A percentile compares a stretch with the other conserved stretches of the same genome.
Evolutionary conservation across 108 stramenopile genomes (phyloP).

Genomic region (Stephanodiscus minutulus): DNA sequence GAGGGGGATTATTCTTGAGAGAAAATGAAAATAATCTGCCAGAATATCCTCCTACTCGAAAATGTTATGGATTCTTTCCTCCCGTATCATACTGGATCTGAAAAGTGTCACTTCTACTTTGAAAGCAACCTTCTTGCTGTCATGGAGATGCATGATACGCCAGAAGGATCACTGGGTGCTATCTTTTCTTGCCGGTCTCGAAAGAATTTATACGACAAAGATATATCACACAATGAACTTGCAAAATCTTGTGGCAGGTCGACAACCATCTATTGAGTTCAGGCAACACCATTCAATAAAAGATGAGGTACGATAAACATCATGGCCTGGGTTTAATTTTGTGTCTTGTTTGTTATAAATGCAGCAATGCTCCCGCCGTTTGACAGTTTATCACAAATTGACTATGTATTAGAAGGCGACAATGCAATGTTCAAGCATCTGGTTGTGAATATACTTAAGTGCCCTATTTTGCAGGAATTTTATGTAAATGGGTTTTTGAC

Average conservation of each 20-base stretch:
- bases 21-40: slow-evolving; percentile 58
- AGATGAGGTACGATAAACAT: slow-evolving; percentile 51
- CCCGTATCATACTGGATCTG: slow-evolving; percentile 46
- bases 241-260: slow-evolving; percentile 51
- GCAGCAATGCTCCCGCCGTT: slow-evolving; percentile 24
- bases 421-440: slow-evolving; percentile 35
- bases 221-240: slow-evolving; percentile 72
- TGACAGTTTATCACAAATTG: background rate
- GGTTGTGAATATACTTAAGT: slow-evolving; percentile 45
- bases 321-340: slow-evolving; percentile 61
- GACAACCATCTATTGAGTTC: slow-evolving; percentile 72
- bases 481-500: too few relatives aligned
- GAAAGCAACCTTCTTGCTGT: slow-evolving; percentile 32
- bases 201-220: slow-evolving; percentile 28
- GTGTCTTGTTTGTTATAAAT: slow-evolving; percentile 36
- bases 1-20: slow-evolving; percentile 14
- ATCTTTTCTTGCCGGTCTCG: slow-evolving; percentile 35
- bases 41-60: slow-evolving; percentile 66
- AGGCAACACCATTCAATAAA: slow-evolving; percentile 67
- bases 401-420: background rate
- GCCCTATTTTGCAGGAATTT: slow-evolving; percentile 38
- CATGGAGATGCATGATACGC: slow-evolving; percentile 5
- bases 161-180: slow-evolving; percentile 15
- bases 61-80: slow-evolving; percentile 60
- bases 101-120: slow-evolving; percentile 47